Evolutionary conservation across 2,329 filamentous ascomycete species (phyloP).

Genomic region (Monilinia vaccinii-corymbosi): DNA sequence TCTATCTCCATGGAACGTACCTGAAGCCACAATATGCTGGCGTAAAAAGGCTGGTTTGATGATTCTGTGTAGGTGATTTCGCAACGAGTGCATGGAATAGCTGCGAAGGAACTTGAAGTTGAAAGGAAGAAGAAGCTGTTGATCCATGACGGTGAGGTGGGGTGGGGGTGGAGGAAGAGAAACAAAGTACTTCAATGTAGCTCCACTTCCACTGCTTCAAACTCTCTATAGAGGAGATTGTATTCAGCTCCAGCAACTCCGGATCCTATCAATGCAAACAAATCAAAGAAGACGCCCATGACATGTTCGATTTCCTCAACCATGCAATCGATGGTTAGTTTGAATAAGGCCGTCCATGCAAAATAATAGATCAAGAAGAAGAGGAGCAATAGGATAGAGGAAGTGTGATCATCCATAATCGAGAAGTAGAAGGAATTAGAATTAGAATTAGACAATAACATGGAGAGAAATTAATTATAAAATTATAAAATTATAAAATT

Average conservation of each 20-base stretch:
- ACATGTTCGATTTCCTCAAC: neutral
- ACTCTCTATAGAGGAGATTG: too few species aligned
- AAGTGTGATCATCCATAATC: neutral
- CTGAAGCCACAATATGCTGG: conserved; percentile 16
- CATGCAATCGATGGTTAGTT: neutral
- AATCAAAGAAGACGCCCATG: neutral
- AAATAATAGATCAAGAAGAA: neutral
- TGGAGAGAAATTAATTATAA: too few species aligned
- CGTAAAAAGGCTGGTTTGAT: conserved; percentile 16
- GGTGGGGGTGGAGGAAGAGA: neutral
- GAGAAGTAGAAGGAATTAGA: too few species aligned
- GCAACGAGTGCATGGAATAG: conserved; percentile 19
- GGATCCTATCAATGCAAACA: neutral
- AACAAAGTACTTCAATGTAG: too few species aligned
- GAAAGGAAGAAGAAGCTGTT: neutral
- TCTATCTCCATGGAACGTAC: conserved; percentile 10
- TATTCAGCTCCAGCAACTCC: too few species aligned
- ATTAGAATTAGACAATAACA: too few species aligned
- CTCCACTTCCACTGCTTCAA: too few species aligned
- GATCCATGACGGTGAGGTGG: neutral
- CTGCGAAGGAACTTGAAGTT: neutral
- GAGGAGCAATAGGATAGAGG: neutral
- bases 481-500: too few species aligned
- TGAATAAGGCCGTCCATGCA: neutral
- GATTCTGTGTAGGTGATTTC: conserved; percentile 15